Percentiles rank a stretch among this genome's conserved stretches.
Conservation (phyloP, 495 filamentous ascomycete species). For the Annulohypoxylon moriforme region DNA sequence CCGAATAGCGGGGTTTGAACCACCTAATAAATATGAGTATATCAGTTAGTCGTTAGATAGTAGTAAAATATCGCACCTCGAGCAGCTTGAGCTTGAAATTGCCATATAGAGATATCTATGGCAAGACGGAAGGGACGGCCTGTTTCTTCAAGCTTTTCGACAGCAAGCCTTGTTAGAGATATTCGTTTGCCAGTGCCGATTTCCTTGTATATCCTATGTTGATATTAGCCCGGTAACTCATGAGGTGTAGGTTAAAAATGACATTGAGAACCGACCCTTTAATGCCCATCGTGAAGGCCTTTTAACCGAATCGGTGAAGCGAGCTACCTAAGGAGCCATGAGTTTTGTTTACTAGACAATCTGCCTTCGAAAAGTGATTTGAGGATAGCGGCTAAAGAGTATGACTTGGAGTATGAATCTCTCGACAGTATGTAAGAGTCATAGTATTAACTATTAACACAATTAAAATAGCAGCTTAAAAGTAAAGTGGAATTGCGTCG, state of each 20-base stretch:
- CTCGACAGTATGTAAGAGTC: not conserved
- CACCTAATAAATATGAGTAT: conserved; percentile 62
- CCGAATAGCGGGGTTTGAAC: conserved; percentile 88
- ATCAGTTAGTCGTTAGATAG: not conserved
- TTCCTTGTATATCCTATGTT: conserved; percentile 82
- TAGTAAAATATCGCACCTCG: conserved; percentile 60
- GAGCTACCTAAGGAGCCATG: conserved; percentile 22
- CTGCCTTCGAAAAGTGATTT: not conserved
- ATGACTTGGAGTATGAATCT: not conserved
- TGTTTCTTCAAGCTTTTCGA: conserved; percentile 75
- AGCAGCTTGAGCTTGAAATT: conserved; percentile 90
- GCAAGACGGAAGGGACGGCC: conserved; percentile 84
- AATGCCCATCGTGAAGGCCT: conserved; percentile 65
- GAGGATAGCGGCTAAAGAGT: not conserved
- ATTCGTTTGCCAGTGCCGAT: conserved; percentile 84
- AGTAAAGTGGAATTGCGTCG: not conserved
- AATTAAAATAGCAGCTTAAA: not conserved
- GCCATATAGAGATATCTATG: conserved; percentile 97
- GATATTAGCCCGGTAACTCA: conserved; percentile 33
- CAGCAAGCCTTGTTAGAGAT: conserved; percentile 84
- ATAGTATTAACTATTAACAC: not conserved
- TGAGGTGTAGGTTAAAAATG: conserved; percentile 3
- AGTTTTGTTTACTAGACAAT: not conserved
- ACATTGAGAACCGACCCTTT: conserved; percentile 60
- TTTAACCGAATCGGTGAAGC: not conserved